Percentiles rank a stretch among this genome's conserved stretches.
Evolutionary conservation across 2,329 filamentous ascomycete species (phyloP).

Genomic region (Exophiala mesophila): DNA sequence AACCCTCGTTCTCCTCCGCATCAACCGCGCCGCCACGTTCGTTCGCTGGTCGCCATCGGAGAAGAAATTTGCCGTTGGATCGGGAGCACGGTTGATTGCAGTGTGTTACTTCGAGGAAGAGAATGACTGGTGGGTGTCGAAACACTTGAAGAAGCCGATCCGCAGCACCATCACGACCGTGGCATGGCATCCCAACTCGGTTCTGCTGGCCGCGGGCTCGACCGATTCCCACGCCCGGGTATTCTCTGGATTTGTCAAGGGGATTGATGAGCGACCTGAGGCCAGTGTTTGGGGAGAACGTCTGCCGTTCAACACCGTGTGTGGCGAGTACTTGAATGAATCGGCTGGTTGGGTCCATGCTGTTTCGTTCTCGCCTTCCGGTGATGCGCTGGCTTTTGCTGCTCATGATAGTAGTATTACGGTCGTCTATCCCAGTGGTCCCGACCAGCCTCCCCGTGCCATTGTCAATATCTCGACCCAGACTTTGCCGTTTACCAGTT

Average conservation of each 20-base stretch:
- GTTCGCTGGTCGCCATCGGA: conserved; percentile 97
- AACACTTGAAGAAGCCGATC: conserved; percentile 98
- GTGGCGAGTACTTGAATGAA: conserved; percentile 92
- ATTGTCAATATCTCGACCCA: conserved; percentile 86
- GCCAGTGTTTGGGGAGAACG: conserved; percentile 90
- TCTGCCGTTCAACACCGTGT: conserved; percentile 96
- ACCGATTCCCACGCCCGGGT: conserved; percentile 95
- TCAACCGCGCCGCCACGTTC: conserved; percentile 93
- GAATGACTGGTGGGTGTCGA: conserved; percentile 99
- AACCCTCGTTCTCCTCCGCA: conserved; percentile 90
- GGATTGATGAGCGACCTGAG: conserved; percentile 78
- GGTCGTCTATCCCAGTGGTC: conserved; percentile 86
- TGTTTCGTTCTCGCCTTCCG: conserved; percentile 86
- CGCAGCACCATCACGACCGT: conserved; percentile 93
- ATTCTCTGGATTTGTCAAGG: conserved; percentile 94
- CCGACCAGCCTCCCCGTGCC: conserved; percentile 85
- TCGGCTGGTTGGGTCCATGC: conserved; percentile 96
- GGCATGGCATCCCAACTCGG: conserved; percentile 95
- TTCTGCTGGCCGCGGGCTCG: conserved; percentile 89
- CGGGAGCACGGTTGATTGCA: conserved; percentile 89
- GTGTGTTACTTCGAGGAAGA: conserved; percentile 99
- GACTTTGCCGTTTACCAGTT: conserved; percentile 82
- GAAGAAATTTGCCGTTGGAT: conserved; percentile 95
- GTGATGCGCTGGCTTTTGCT: conserved; percentile 87
- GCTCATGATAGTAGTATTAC: conserved; percentile 96